A percentile compares a stretch with the other conserved stretches of the same genome.
Conservation (phyloP, 2,329 filamentous ascomycete species). For the Colletotrichum cuscutae region DNA sequence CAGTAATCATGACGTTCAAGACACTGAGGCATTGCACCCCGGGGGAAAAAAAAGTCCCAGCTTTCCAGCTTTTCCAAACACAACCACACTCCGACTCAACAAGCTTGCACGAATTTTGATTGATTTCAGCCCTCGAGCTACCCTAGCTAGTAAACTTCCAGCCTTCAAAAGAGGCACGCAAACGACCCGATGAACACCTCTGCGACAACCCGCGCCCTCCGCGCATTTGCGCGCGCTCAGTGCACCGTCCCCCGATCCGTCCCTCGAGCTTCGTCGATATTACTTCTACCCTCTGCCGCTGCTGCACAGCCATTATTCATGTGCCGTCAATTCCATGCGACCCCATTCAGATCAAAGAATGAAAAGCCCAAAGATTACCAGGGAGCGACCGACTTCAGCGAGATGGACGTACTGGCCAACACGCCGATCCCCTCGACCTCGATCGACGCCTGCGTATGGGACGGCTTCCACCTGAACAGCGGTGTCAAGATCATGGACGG, state of each 20-base stretch:
- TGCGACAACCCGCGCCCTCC: conserved; percentile 12
- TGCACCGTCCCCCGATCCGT: conserved; percentile 16
- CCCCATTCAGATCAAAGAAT: neutral
- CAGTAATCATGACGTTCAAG: conserved; percentile 34
- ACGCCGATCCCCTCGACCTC: conserved; percentile 82
- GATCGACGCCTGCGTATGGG: conserved; percentile 82
- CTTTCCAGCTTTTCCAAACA: neutral
- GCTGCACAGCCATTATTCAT: neutral
- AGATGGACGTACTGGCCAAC: conserved; percentile 82
- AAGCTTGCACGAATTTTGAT: neutral
- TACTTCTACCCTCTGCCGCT: neutral
- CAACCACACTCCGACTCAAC: neutral
- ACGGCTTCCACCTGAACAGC: conserved; percentile 89
- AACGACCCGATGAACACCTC: conserved; percentile 3
- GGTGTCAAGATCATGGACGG: conserved; percentile 77
- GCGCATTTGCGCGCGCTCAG: conserved; percentile 27
- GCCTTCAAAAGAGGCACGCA: neutral
- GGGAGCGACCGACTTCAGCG: conserved; percentile 71
- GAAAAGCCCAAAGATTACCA: conserved; percentile 23
- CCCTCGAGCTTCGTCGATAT: neutral
- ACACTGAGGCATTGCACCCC: neutral
- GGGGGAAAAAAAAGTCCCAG: neutral
- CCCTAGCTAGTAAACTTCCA: too few relatives aligned
- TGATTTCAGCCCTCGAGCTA: neutral
- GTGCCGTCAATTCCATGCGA: conserved; percentile 23